Percentiles rank a stretch among this genome's conserved stretches.
phyloP scores from a whole-genome alignment of 2,329 filamentous ascomycete genomes.

The Elsinoe fawcettii region DNA sequence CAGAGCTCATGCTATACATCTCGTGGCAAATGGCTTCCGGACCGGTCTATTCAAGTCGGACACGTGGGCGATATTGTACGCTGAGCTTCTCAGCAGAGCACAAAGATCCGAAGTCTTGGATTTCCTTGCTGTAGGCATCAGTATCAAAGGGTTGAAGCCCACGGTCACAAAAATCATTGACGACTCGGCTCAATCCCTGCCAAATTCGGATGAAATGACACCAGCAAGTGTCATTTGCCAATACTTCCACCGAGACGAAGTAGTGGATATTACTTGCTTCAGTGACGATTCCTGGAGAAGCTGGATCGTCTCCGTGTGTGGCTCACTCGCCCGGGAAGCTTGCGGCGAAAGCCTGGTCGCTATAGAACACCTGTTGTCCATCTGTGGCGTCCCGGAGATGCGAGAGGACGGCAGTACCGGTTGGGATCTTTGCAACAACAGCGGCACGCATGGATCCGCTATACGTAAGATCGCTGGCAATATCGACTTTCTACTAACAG shows the following conservation, averaged over 20 bases:
- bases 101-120: not conserved
- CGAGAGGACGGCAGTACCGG: not conserved
- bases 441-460: not conserved
- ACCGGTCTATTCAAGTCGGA: slow-evolving; percentile 25
- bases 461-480: not conserved
- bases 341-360: slow-evolving; percentile 1
- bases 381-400: slow-evolving; percentile 1
- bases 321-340: not conserved
- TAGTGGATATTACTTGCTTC: not conserved
- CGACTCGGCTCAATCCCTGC: not conserved
- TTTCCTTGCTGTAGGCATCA: not conserved
- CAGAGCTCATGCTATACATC: slow-evolving; percentile 33
- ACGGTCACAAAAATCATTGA: not conserved
- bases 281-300: not conserved
- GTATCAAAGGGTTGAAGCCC: not conserved
- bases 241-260: not conserved
- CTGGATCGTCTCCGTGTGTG: not conserved
- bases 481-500: not conserved
- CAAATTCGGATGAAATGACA: not conserved
- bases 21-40: slow-evolving; percentile 32
- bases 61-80: not conserved
- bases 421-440: not conserved
- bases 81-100: not conserved
- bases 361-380: not conserved
- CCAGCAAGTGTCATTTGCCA: not conserved